These are phyloP conservation scores for Chlamydomonas applanata DNA, from an alignment of 139 green algal genomes.

Conservation along the genomic window DNA sequence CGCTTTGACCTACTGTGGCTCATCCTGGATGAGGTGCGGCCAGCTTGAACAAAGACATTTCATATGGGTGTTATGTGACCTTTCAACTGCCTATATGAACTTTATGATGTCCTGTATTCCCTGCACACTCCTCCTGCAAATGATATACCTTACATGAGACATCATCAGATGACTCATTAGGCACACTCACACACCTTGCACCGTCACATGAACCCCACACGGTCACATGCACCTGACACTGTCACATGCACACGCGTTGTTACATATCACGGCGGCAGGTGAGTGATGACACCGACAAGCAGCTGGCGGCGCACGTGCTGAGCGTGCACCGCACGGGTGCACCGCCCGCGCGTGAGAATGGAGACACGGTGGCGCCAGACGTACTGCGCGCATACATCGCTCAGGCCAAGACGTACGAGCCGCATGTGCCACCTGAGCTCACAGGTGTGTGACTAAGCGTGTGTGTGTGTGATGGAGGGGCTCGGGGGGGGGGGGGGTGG, in stretches of 20 bases:
- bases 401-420: slow-evolving; percentile 70
- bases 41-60: too few species aligned
- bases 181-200: too few species aligned
- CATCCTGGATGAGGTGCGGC: slow-evolving; percentile 85
- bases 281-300: slow-evolving; percentile 66
- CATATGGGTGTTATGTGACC: too few species aligned
- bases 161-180: too few species aligned
- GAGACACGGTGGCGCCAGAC: slow-evolving; percentile 48
- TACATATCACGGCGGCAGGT: neutral
- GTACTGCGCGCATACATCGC: slow-evolving; percentile 88
- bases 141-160: too few species aligned
- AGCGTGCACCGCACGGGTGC: slow-evolving; percentile 70
- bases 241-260: too few species aligned
- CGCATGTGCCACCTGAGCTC: slow-evolving; percentile 76
- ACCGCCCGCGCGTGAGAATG: neutral
- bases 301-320: slow-evolving; percentile 90
- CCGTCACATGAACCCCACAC: too few species aligned
- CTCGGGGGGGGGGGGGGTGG: neutral
- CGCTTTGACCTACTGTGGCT: slow-evolving; percentile 99
- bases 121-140: too few species aligned
- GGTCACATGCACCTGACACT: too few species aligned
- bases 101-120: too few species aligned
- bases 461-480: slow-evolving; percentile 15
- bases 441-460: slow-evolving; percentile 40
- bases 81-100: too few species aligned